A percentile compares a stretch with the other conserved stretches of the same genome.
Conservation (phyloP, 2,329 filamentous ascomycete species). For the Diaporthe humulicola region DNA sequence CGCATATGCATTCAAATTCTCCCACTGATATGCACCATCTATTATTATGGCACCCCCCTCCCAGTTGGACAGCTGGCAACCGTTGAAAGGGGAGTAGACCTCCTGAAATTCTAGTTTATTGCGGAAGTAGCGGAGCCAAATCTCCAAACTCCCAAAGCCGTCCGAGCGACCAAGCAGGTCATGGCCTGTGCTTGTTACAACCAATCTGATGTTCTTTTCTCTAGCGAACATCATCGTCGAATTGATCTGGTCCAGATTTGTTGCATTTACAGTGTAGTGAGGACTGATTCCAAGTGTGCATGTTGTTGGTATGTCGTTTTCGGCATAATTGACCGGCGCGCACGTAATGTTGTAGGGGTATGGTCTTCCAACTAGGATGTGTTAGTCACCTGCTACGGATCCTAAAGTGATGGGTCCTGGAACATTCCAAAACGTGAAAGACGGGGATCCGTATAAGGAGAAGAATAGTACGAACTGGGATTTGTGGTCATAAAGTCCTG, state of each 20-base stretch:
- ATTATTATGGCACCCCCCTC: neutral
- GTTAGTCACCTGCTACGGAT: too few species aligned
- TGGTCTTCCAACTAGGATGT: neutral
- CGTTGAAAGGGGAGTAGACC: neutral
- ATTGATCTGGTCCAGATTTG: slow-evolving; percentile 41
- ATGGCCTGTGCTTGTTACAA: slow-evolving; percentile 45
- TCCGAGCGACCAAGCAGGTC: slow-evolving; percentile 32
- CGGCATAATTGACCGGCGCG: neutral
- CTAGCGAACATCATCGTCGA: slow-evolving; percentile 43
- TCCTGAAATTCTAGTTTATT: slow-evolving; percentile 15
- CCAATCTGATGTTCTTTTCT: slow-evolving; percentile 43
- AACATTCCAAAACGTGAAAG: too few species aligned
- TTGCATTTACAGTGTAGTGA: slow-evolving; percentile 43
- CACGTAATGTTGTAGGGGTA: slow-evolving; percentile 13
- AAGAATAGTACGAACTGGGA: too few species aligned
- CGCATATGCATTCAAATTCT: slow-evolving; percentile 11
- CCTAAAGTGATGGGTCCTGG: too few species aligned
- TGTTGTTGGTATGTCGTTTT: neutral
- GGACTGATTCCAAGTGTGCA: slow-evolving; percentile 43
- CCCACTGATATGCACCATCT: slow-evolving; percentile 1
- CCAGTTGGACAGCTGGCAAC: slow-evolving; percentile 1
- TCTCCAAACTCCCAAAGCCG: slow-evolving; percentile 39
- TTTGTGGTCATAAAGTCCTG: neutral
- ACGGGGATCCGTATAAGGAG: too few species aligned
- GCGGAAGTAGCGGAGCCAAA: slow-evolving; percentile 41